Base-by-base conservation (phyloP, 768 basidiomycete species). In the Filobasidium floriforme region DNA sequence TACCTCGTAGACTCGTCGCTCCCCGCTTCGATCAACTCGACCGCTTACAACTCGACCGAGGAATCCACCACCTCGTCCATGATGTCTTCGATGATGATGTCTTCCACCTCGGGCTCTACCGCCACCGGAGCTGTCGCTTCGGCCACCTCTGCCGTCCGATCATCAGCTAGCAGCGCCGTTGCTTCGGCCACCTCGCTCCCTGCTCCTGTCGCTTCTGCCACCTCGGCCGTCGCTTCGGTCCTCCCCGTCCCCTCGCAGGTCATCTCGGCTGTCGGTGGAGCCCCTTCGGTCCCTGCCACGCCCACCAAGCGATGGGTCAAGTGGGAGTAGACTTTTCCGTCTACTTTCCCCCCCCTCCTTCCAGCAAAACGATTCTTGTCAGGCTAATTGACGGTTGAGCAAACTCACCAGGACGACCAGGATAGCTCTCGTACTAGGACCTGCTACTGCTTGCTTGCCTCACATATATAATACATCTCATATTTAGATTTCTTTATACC, bases 11-110 rank as follows among this genome's bases (percentile, higher is more conserved):
- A 75, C 69, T 73, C 73, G 14, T 71, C 75, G 15, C 69, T 78
- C 24, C 77, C 77, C n/a, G 49, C 40, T 40, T 72, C 70, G 29
- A 67, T 78, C 60, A 69, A 67, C 40, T 69, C 69, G 41, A 68
- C 72, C 19, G 75, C 74, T 14, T 69, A 67, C 70, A 77, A 77
- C 72, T 67, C 70, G 51, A 72, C 71, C 41, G 62, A 63, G 29
- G 67, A 63, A 24, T 71, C 68, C 64, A 68, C 62, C 41, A 62
- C 69, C 54, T 62, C 62, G 43, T 66, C 65, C n/a, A 62, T 26
- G 18, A 12, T 24, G 41, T 55, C 52, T 22, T 26, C 18, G 15
- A 11, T n/a, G 12, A 10, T 10, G 52, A 9, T 18, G 15, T 22
- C 52, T 28, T n/a, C 61, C 61, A 37, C 64, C 18, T 63, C 59